Percentiles rank a stretch among this genome's conserved stretches.
Evolutionary conservation across 176 grass and related monocot species (phyloP).

Genomic region (Ensete ventricosum): DNA sequence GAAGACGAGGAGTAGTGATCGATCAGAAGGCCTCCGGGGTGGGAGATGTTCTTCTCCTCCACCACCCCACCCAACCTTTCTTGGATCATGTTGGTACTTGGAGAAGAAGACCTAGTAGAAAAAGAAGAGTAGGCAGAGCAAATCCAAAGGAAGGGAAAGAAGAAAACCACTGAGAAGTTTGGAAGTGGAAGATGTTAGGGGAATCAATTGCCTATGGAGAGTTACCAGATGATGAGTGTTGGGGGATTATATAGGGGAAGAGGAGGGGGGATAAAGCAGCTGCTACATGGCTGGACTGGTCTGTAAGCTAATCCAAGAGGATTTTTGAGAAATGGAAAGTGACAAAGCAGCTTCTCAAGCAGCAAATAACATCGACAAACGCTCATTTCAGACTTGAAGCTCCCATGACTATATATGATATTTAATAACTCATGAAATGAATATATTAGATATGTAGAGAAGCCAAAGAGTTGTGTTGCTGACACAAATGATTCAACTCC

Average conservation of each 20-base stretch:
- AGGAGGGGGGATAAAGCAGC: not conserved
- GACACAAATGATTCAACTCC: no score
- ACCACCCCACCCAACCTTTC: conserved; percentile 2
- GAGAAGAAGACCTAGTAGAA: not conserved
- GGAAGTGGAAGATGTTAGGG: no score
- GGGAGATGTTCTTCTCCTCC: conserved; percentile 1
- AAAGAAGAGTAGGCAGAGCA: not conserved
- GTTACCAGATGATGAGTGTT: no score
- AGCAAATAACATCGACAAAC: no score
- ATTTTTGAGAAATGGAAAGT: no score
- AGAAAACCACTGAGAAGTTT: not conserved
- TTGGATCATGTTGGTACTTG: conserved; percentile 6
- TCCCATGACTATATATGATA: no score
- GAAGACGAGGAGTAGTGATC: not conserved
- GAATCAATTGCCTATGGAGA: no score
- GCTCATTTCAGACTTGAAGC: no score
- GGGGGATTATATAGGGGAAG: not conserved
- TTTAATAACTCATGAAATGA: no score
- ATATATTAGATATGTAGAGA: no score
- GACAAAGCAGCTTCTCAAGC: no score
- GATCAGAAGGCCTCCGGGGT: not conserved
- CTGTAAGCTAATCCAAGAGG: not conserved
- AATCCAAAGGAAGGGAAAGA: not conserved
- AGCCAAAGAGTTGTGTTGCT: no score
- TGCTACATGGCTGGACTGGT: not conserved